A percentile compares a stretch with the other conserved stretches of the same genome.
phyloP scores from a whole-genome alignment of 768 basidiomycete species.

The Tricholoma sp. region DNA sequence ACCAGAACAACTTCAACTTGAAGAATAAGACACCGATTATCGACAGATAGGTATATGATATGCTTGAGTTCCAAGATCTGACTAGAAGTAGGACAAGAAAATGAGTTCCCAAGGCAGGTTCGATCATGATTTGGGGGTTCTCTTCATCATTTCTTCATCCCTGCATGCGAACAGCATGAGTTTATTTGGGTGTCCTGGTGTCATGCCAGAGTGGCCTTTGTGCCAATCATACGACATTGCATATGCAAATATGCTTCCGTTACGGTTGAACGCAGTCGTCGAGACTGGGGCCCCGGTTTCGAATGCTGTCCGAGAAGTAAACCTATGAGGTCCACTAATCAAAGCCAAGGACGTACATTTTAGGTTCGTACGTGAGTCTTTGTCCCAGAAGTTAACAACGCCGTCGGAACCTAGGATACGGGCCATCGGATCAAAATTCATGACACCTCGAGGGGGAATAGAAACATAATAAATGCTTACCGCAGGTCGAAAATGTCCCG shows the following conservation, averaged over 20 bases:
- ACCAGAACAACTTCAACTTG: background rate
- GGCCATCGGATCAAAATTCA: background rate
- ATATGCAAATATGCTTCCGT: constrained; percentile 86
- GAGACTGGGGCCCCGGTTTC: constrained; percentile 76
- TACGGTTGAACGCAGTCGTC: constrained; percentile 81
- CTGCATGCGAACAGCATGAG: constrained; percentile 81
- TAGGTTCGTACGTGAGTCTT: constrained; percentile 84
- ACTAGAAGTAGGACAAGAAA: background rate
- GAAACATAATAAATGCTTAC: constrained; percentile 29
- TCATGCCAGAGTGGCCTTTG: constrained; percentile 86
- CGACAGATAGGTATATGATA: background rate
- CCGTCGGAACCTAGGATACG: constrained; percentile 63
- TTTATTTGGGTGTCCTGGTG: constrained; percentile 69
- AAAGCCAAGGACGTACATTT: constrained; percentile 64
- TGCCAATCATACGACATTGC: constrained; percentile 93
- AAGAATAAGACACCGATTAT: background rate
- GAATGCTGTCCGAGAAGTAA: constrained; percentile 44
- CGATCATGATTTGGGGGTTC: constrained; percentile 36
- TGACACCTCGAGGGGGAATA: constrained; percentile 3
- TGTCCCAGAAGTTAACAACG: constrained; percentile 92
- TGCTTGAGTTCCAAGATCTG: background rate
- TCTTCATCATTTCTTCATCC: constrained; percentile 81
- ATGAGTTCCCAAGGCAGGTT: background rate
- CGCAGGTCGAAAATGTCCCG: constrained; percentile 82
- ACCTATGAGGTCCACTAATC: background rate